phyloP scores from a whole-genome alignment of 169 alveolate genomes.

The Plasmodium vinckei region DNA sequence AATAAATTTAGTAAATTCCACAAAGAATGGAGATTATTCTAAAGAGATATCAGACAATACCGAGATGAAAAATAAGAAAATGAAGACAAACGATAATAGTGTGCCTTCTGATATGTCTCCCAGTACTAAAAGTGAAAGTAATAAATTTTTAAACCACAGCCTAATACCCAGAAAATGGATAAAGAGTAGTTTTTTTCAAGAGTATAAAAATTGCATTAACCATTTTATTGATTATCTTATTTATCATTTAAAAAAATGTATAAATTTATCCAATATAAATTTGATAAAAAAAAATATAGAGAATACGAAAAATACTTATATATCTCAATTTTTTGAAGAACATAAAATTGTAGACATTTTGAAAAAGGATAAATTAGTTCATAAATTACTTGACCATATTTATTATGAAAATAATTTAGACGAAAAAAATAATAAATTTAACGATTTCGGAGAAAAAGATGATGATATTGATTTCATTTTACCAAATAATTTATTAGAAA shows the following conservation, averaged over 20 bases:
- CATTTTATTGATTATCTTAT: constrained; percentile 61
- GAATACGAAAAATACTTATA: constrained; percentile 45
- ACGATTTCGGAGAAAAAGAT: background rate
- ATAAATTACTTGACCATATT: constrained; percentile 14
- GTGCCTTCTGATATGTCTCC: too few species aligned
- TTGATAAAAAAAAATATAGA: constrained; percentile 63
- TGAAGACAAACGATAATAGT: background rate
- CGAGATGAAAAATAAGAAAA: background rate
- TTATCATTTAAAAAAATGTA: constrained; percentile 60
- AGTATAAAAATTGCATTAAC: constrained; percentile 61
- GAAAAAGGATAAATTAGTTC: constrained; percentile 46
- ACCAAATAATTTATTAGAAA: background rate
- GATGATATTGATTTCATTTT: background rate
- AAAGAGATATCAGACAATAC: background rate
- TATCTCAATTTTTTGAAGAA: constrained; percentile 72
- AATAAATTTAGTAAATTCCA: background rate
- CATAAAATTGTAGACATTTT: constrained; percentile 32
- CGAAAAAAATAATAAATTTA: background rate
- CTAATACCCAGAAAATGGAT: constrained; percentile 71
- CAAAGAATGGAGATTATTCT: background rate
- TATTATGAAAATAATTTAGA: background rate
- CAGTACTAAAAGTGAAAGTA: background rate
- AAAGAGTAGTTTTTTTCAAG: constrained; percentile 34
- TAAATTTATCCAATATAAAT: constrained; percentile 53
- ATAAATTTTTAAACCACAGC: constrained; percentile 16